Evolutionary conservation across 1,284 basidiomycete genomes (phyloP).

Genomic region (Cryptococcus sp.): DNA sequence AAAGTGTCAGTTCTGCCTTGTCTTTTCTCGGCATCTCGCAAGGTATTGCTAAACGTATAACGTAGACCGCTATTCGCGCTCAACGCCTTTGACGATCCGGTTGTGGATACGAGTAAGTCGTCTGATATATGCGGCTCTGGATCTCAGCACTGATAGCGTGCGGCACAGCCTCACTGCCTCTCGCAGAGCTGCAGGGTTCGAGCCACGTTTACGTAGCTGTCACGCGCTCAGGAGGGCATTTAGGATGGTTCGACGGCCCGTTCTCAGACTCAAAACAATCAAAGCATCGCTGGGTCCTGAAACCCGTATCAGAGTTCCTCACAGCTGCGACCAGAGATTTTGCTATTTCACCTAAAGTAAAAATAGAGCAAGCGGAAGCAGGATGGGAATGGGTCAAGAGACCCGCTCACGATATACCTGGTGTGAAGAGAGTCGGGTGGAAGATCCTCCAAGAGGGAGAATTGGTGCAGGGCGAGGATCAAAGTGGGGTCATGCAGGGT

Average conservation of each 20-base stretch:
- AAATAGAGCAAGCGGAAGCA: constrained; percentile 10
- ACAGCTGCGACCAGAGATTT: constrained; percentile 34
- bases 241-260: constrained; percentile 84
- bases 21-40: not conserved
- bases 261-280: constrained; percentile 22
- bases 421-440: constrained; percentile 37
- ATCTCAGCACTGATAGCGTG: not conserved
- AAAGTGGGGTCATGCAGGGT: constrained; percentile 39
- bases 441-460: constrained; percentile 37
- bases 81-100: constrained; percentile 88
- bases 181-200: constrained; percentile 61
- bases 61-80: constrained; percentile 66
- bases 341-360: not conserved
- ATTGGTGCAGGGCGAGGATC: constrained; percentile 28
- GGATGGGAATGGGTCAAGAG: constrained; percentile 36
- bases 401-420: constrained; percentile 27
- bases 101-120: constrained; percentile 62
- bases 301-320: constrained; percentile 47
- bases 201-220: constrained; percentile 69
- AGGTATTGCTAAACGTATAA: not conserved
- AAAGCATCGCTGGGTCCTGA: constrained; percentile 46
- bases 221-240: constrained; percentile 82
- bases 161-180: constrained; percentile 53
- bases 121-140: constrained; percentile 11
- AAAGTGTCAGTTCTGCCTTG: constrained; percentile 34